Evolutionary conservation across 441 rosid genomes (phyloP).

Genomic region (Omphalea diandra): DNA sequence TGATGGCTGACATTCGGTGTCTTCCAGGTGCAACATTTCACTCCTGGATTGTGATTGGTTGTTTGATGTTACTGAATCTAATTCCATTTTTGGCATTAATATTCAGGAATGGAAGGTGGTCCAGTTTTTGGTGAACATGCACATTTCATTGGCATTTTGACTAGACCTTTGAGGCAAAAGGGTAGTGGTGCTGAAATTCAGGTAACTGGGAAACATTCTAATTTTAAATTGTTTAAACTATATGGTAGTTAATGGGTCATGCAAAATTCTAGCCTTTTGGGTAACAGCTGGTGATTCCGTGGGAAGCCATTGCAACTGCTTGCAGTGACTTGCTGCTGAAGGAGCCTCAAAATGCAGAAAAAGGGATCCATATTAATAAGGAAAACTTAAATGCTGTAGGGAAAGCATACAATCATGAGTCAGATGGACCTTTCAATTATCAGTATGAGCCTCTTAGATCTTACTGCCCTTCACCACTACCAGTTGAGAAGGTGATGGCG

Average conservation of each 20-base stretch:
- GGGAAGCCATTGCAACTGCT: slow-evolving; percentile 96
- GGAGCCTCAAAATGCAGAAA: slow-evolving; percentile 54
- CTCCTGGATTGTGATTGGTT: slow-evolving; percentile 24
- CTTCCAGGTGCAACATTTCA: slow-evolving; percentile 74
- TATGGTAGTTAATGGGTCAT: slow-evolving; percentile 52
- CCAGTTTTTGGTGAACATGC: slow-evolving; percentile 71
- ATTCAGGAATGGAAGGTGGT: slow-evolving; percentile 88
- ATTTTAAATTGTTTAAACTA: slow-evolving; percentile 28
- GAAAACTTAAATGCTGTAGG: slow-evolving; percentile 48
- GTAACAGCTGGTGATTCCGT: slow-evolving; percentile 98
- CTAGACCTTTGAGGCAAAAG: slow-evolving; percentile 82
- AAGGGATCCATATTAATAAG: slow-evolving; percentile 38
- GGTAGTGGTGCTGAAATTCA: slow-evolving; percentile 84
- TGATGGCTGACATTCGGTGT: slow-evolving; percentile 95
- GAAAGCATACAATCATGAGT: slow-evolving; percentile 31
- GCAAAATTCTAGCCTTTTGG: slow-evolving; percentile 80
- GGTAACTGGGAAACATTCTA: slow-evolving; percentile 46
- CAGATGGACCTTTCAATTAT: slow-evolving; percentile 27
- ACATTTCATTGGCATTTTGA: slow-evolving; percentile 70
- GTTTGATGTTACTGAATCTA: slow-evolving; percentile 25
- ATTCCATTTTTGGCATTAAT: slow-evolving; percentile 20
- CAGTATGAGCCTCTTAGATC: slow-evolving; percentile 23
- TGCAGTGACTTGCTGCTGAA: slow-evolving; percentile 76
- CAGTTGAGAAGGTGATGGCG: slow-evolving; percentile 60
- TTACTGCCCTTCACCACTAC: slow-evolving; percentile 27